Evolutionary conservation across 139 green algal species (phyloP), one percentile per base, ranked within the genome.

Genomic region (Raphidocelis subcapitata): DNA sequence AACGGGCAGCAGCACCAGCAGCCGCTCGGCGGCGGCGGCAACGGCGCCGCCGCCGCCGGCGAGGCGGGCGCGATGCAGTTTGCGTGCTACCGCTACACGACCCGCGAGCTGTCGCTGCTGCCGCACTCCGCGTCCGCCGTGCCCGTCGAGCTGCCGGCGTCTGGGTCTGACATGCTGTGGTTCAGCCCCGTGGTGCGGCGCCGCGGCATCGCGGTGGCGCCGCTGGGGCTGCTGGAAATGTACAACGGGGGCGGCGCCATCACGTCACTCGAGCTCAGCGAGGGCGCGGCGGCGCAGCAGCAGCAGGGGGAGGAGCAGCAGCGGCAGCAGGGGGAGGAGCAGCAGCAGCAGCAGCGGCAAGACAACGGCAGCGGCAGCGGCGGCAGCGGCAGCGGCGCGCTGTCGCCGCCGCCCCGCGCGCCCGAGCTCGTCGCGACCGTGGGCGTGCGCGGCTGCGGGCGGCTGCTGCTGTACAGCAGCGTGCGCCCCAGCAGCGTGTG

Each of bases 241-340:
- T 84, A 92, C 28, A 97, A 97, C 65, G 74, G 87, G 21, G 87
- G 88, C 57, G 92, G 87, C 26, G 84, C 85, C 3, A 81, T 96
- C 21, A 32, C 70, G n/a, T 47, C 77, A 5, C 86, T 73, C 15
- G 15, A 16, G 12, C 14, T 74, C 35, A 47, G n/a, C 2, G 35
- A 52, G 15, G 68, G 23, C 33, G 37, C 41, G 55, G 29, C 20
- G 24, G 10, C 12, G 24, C 36, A 18, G 31, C n/a, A 10, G 41
- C 24, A 51, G 51, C 47, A 14, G 57, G 56, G 21, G 56, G 55
- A 21, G 54, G 54, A 5, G 37, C 1, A 24, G 47, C 33, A 5
- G 35, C 8, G 44, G 63, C 54, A 29, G 69, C 61, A 36, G 23
- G 18, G 62, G 35, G 41, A 74, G 24, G 36, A 51, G 76, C 55